Conservation (phyloP, 441 rosid genomes). For the Mallotus repandus region DNA sequence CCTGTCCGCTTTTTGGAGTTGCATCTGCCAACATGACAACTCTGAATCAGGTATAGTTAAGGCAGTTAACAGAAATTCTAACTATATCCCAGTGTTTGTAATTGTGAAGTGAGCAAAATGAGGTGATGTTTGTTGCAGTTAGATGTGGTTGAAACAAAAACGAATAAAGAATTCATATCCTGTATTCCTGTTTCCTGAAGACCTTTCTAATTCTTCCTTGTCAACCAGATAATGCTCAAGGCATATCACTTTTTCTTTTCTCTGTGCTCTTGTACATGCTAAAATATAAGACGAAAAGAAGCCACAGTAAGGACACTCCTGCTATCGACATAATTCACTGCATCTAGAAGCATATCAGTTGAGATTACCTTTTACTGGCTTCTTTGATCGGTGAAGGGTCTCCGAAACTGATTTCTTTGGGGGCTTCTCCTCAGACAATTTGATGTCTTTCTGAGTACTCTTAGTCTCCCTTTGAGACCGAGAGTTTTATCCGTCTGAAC, state of each 20-base stretch:
- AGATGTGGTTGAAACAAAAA: background rate
- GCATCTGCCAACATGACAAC: background rate
- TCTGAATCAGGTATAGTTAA: background rate
- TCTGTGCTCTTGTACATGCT: background rate
- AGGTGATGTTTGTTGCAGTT: no score
- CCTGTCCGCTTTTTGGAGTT: no score
- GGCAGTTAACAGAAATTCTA: background rate
- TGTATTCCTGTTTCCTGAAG: no score
- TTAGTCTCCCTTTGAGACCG: constrained; percentile 44
- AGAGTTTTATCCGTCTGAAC: constrained; percentile 53
- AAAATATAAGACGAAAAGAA: no score
- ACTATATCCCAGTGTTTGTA: no score
- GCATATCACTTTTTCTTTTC: background rate
- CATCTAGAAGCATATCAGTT: background rate
- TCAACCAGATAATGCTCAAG: background rate
- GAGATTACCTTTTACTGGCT: constrained; percentile 32
- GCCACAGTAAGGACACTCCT: background rate
- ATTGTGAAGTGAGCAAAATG: no score
- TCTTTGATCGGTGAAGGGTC: constrained; percentile 33
- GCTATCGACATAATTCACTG: background rate
- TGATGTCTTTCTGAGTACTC: constrained; percentile 10
- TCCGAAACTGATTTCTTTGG: constrained; percentile 41
- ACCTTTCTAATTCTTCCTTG: background rate
- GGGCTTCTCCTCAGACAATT: constrained; percentile 24
- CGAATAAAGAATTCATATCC: background rate